Conservation (phyloP, 352 stramenopile species). For the Albugo laibachii region DNA sequence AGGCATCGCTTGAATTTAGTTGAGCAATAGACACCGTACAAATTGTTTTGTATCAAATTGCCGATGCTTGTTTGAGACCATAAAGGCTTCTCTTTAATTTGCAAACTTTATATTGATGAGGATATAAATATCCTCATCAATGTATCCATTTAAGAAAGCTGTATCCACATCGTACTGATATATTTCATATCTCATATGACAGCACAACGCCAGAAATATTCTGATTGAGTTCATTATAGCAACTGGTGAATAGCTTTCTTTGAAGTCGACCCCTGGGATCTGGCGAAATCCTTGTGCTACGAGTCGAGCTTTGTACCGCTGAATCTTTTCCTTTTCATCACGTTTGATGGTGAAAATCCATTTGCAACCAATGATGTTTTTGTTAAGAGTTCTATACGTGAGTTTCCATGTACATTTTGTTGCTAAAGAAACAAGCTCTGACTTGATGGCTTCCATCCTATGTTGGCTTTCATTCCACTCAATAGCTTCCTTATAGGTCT, state of each 20-base stretch:
- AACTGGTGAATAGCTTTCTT: constrained; percentile 3
- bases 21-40: constrained; percentile 1
- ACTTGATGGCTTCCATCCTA: too few relatives aligned
- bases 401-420: background rate
- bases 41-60: constrained; percentile 11
- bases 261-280: constrained; percentile 4
- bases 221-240: constrained; percentile 6
- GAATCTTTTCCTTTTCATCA: constrained; percentile 2
- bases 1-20: constrained; percentile 5
- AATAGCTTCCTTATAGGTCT: constrained; percentile 1
- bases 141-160: constrained; percentile 14
- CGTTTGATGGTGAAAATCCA: constrained; percentile 5
- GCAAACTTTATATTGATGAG: background rate
- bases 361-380: constrained; percentile 1
- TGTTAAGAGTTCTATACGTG: background rate
- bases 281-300: constrained; percentile 6
- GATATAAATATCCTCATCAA: constrained; percentile 1
- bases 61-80: constrained; percentile 8
- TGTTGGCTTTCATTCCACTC: constrained; percentile 1
- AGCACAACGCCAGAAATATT: constrained; percentile 1
- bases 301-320: constrained; percentile 2
- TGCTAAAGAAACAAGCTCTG: too few relatives aligned
- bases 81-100: background rate
- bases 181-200: background rate
- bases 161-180: constrained; percentile 13